Base-by-base conservation (phyloP, 805 yeast genomes). In the Cyberlindnera maritima region DNA sequence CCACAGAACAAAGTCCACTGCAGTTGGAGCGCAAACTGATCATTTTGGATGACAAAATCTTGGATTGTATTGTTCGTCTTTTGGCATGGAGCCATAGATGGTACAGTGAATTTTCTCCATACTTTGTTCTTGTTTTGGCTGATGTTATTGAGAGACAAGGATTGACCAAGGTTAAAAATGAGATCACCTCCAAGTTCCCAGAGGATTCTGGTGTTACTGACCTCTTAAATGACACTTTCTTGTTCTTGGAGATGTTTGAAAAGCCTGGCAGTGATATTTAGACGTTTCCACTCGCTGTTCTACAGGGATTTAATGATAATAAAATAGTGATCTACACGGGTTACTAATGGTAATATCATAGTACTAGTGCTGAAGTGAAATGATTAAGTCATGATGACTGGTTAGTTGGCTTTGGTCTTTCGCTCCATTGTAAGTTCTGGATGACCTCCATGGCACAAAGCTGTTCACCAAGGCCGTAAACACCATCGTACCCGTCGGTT, bases 71-170 rank as follows among this genome's bases (percentile, higher is more conserved):
- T 47, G 88, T 91, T 31, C 86, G 85, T 58, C 70, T 94, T 44
- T 70, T 85, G n/a, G 96, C 94, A n/a, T 95, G 98, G 97, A 86
- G 89, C 62, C 97, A 91, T 66, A 80, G 99, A 61, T 94, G 99
- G 99, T 95, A 92, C 68, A 79, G 83, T 53, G 97, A 92, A 55
- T 92, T 90, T 61, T 83, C 95, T 9, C 87, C 95, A 18, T 71
- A 71, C 40, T 70, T 89, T 40, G 61, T 82, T n/a, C 62, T 68
- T n/a, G 69, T 81, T 0, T 67, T 90, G 49, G 69, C 78, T 18
- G 77, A 74, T 44, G 70, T 89, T 46, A 81, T 88, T 20, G 80
- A 79, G 35, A 84, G 83, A 58, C 89, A 87, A 57, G 97, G 97
- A 0, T 66, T 85, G 37, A 79, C 85, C 26, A 90, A 88, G 65